Percentiles rank a stretch among this genome's conserved stretches.
These are phyloP conservation scores for Botrytis medusae DNA, from an alignment of 2,329 filamentous ascomycete species.

Conservation along the genomic window DNA sequence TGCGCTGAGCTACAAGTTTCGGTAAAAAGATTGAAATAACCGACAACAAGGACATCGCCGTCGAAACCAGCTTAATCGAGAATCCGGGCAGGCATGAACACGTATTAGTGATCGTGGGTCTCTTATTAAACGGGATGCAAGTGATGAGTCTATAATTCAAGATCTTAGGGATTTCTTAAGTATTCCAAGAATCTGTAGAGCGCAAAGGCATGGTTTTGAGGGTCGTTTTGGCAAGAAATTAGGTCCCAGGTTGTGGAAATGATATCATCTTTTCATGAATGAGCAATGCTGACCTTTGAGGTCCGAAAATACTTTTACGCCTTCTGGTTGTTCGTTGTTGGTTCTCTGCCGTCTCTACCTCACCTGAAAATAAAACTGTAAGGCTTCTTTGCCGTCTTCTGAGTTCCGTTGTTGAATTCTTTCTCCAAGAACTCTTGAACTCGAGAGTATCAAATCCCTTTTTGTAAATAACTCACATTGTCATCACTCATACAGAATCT, in stretches of 20 bases:
- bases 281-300: background rate
- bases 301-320: background rate
- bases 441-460: too few species aligned
- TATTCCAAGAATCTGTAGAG: background rate
- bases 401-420: background rate
- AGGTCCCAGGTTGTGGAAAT: background rate
- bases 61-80: background rate
- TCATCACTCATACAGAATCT: too few species aligned
- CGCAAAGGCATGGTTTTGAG: background rate
- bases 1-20: too few species aligned
- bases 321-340: background rate
- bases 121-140: background rate
- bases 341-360: background rate
- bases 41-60: background rate
- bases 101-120: background rate
- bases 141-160: background rate
- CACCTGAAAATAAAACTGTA: rapidly evolving
- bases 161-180: background rate
- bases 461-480: too few species aligned
- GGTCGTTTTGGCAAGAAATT: background rate
- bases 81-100: background rate
- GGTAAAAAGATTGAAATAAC: background rate
- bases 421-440: too few species aligned
- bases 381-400: background rate
- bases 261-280: background rate